A percentile compares a stretch with the other conserved stretches of the same genome.
Conservation (phyloP, 768 basidiomycete genomes). For the Russula emetica region DNA sequence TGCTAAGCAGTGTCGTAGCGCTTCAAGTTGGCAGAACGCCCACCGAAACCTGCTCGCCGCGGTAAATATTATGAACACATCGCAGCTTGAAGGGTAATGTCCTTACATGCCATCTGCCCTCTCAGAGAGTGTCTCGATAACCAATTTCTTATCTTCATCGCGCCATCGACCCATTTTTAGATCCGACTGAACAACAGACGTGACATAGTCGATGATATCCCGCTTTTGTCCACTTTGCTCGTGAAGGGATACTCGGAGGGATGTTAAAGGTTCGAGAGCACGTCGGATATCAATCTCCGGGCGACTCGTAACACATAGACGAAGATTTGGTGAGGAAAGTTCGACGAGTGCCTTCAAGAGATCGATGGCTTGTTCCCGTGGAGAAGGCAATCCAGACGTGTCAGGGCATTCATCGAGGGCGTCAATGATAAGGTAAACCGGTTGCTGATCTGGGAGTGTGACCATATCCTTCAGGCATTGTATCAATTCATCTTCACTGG, state of each 20-base stretch:
- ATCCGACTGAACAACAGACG: background rate
- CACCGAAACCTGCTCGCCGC: background rate
- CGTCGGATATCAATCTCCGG: background rate
- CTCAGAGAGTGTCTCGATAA: background rate
- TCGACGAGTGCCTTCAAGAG: background rate
- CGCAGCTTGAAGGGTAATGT: no score
- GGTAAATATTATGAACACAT: background rate
- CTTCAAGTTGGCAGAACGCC: background rate
- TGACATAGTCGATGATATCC: background rate
- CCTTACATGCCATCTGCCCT: slow-evolving; percentile 3
- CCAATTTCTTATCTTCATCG: background rate
- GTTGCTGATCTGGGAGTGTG: background rate
- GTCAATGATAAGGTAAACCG: background rate
- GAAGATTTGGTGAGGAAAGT: background rate
- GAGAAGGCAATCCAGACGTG: slow-evolving; percentile 1
- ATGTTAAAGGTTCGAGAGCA: background rate
- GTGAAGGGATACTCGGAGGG: background rate
- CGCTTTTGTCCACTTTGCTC: slow-evolving; percentile 1
- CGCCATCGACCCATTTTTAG: background rate
- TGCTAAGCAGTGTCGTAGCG: background rate
- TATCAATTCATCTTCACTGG: background rate
- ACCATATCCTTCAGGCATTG: background rate
- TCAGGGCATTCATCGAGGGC: background rate
- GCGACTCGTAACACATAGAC: slow-evolving; percentile 1
- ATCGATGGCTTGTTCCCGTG: background rate